Evolutionary conservation across 1,284 basidiomycete species (phyloP).

Genomic region (Neonothopanus nambi): DNA sequence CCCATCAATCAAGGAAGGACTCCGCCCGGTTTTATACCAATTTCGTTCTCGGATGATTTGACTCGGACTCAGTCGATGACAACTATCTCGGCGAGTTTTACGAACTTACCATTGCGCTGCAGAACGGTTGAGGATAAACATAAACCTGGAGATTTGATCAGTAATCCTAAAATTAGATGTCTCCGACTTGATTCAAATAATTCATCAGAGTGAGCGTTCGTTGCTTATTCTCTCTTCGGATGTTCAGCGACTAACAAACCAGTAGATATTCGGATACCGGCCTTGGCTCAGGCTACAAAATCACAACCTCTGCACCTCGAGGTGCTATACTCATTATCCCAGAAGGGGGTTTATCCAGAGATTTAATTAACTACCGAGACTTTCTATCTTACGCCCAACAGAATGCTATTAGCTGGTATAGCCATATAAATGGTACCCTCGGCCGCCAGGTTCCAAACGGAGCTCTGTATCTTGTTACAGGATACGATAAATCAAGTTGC

Average conservation of each 20-base stretch:
- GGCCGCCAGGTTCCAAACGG: slow-evolving; percentile 8
- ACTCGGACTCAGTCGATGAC: too few relatives aligned
- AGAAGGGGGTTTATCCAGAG: slow-evolving; percentile 9
- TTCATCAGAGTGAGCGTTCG: too few relatives aligned
- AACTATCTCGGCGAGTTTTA: too few relatives aligned
- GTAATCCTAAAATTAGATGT: too few relatives aligned
- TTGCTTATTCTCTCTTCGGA: too few relatives aligned
- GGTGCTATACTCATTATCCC: slow-evolving; percentile 13
- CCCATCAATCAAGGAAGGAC: slow-evolving; percentile 14
- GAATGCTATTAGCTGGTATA: slow-evolving; percentile 8
- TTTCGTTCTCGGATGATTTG: background rate
- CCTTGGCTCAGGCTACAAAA: background rate
- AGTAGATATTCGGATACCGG: too few relatives aligned
- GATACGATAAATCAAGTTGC: slow-evolving; percentile 9
- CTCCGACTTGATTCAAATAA: too few relatives aligned
- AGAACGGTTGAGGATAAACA: too few relatives aligned
- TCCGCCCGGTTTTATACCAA: too few relatives aligned
- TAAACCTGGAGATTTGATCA: too few relatives aligned
- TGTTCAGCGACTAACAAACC: too few relatives aligned
- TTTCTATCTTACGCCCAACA: slow-evolving; percentile 6
- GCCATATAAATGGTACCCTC: slow-evolving; percentile 6
- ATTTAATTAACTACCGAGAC: background rate
- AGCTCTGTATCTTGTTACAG: slow-evolving; percentile 15
- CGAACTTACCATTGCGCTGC: too few relatives aligned
- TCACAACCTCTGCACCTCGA: background rate